Percentiles rank a stretch among this genome's conserved stretches.
Conservation (phyloP, 352 stramenopile species). For the Phytophthora tubulina region DNA sequence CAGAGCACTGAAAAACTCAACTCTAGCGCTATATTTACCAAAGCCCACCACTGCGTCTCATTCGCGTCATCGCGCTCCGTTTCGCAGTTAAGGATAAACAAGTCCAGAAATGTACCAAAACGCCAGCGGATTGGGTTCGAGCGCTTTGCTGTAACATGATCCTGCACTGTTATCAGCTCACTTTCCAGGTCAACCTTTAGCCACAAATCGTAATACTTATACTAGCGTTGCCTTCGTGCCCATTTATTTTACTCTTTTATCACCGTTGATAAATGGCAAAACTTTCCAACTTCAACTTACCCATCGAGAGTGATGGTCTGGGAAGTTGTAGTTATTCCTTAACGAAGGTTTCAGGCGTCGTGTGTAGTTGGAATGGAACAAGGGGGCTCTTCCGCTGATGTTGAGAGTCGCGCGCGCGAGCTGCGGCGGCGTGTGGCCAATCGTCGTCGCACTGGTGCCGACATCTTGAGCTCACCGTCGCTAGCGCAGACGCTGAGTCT, state of each 20-base stretch:
- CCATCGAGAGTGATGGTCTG: slow-evolving; percentile 39
- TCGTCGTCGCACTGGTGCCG: slow-evolving; percentile 19
- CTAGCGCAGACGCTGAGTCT: slow-evolving; percentile 29
- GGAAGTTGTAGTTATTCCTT: slow-evolving; percentile 45
- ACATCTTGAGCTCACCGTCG: slow-evolving; percentile 11
- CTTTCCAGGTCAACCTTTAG: no score
- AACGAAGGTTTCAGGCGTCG: slow-evolving; percentile 48
- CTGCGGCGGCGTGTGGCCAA: slow-evolving; percentile 62
- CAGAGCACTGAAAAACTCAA: slow-evolving; percentile 22
- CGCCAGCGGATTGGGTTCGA: not conserved
- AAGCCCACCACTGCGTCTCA: not conserved
- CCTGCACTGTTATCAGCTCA: no score
- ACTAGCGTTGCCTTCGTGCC: no score
- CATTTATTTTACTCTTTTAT: no score
- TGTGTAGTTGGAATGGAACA: slow-evolving; percentile 13
- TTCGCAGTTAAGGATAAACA: slow-evolving; percentile 27
- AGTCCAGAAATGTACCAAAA: slow-evolving; percentile 4
- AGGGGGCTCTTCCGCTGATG: slow-evolving; percentile 14
- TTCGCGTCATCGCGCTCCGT: slow-evolving; percentile 20
- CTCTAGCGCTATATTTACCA: slow-evolving; percentile 41
- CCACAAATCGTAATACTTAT: no score
- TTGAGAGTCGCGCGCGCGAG: slow-evolving; percentile 55
- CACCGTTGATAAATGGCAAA: no score
- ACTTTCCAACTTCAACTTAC: slow-evolving; percentile 25
- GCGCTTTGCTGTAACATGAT: no score